These are phyloP conservation scores for Trametes pubescens DNA, from an alignment of 1,284 basidiomycete genomes.

Conservation along the genomic window DNA sequence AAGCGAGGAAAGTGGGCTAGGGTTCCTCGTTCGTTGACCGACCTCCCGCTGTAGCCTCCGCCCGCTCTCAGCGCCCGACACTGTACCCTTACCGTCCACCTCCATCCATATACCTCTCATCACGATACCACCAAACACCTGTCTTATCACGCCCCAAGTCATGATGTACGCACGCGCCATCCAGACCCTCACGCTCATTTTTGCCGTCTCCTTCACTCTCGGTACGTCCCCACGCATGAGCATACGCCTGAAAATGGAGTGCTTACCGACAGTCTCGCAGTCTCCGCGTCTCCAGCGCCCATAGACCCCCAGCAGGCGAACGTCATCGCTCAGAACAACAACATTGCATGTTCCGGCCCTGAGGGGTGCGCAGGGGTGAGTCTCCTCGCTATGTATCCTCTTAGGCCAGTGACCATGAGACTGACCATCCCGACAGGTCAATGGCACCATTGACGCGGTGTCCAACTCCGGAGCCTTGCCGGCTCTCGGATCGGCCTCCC, in stretches of 20 bases:
- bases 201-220: slow-evolving; percentile 22
- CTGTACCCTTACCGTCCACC: neutral
- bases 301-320: slow-evolving; percentile 30
- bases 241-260: neutral
- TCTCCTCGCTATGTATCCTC: neutral
- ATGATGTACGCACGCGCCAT: slow-evolving; percentile 26
- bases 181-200: slow-evolving; percentile 29
- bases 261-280: neutral
- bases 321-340: slow-evolving; percentile 28
- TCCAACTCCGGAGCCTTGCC: slow-evolving; percentile 22
- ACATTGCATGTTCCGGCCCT: slow-evolving; percentile 27
- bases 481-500: slow-evolving; percentile 1
- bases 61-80: neutral
- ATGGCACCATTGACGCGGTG: slow-evolving; percentile 13
- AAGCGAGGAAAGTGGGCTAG: neutral
- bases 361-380: slow-evolving; percentile 26
- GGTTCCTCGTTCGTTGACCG: slow-evolving; percentile 28
- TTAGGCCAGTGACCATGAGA: neutral
- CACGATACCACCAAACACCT: slow-evolving; percentile 15
- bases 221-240: slow-evolving; percentile 10
- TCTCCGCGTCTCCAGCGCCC: slow-evolving; percentile 26
- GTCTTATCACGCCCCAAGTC: neutral
- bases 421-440: slow-evolving; percentile 14
- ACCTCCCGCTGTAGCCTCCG: slow-evolving; percentile 7
- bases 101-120: slow-evolving; percentile 21